These are phyloP conservation scores for Candida parachauliodes DNA, from an alignment of 805 yeast species.

Conservation along the genomic window DNA sequence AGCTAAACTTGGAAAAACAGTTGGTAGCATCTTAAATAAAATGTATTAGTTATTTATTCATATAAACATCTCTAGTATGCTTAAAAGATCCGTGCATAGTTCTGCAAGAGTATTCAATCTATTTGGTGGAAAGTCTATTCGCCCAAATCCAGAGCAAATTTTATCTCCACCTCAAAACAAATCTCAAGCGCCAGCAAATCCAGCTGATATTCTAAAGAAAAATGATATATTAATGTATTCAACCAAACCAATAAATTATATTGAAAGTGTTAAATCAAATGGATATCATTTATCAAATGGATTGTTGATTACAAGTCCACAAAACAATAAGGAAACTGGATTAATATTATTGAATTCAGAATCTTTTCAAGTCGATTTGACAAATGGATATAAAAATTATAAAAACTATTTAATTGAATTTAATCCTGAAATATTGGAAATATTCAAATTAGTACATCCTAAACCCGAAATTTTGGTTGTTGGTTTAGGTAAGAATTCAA, in stretches of 20 bases:
- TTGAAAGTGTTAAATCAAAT: constrained; percentile 44
- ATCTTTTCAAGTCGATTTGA: constrained; percentile 55
- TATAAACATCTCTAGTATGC: neutral
- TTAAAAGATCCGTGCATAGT: neutral
- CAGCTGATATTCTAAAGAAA: constrained; percentile 41
- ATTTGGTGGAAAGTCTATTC: constrained; percentile 9
- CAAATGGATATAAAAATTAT: constrained; percentile 31
- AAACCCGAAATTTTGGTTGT: constrained; percentile 72
- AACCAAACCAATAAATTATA: constrained; percentile 40
- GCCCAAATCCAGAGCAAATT: constrained; percentile 5
- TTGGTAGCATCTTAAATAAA: constrained; percentile 1
- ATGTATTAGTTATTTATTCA: neutral
- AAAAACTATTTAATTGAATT: constrained; percentile 51
- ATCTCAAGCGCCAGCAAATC: constrained; percentile 38
- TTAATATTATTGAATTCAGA: constrained; percentile 54
- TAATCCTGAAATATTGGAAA: constrained; percentile 36
- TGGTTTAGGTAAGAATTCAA: constrained; percentile 64
- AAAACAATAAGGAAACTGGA: constrained; percentile 32
- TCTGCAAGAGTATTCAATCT: constrained; percentile 1
- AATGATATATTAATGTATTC: constrained; percentile 42
- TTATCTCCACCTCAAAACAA: constrained; percentile 32
- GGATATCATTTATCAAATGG: constrained; percentile 60
- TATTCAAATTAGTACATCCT: constrained; percentile 60
- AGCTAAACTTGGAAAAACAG: constrained; percentile 17
- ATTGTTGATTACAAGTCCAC: constrained; percentile 43